phyloP scores from a whole-genome alignment of 164 flowering plant genomes.

The Kalanchoe fedtschenkoi region DNA sequence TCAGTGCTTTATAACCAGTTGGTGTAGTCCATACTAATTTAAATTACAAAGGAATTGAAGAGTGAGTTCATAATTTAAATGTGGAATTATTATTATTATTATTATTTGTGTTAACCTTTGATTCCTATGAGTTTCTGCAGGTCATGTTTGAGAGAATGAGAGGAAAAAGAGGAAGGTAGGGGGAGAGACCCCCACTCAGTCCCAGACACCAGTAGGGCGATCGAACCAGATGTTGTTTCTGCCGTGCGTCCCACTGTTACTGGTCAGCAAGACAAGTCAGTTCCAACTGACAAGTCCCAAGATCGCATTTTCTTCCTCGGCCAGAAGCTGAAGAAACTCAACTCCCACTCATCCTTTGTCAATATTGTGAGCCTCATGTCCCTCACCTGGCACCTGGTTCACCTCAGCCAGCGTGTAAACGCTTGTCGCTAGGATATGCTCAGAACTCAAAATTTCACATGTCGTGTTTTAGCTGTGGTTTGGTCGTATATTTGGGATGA shows the following conservation, averaged over 20 bases:
- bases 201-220: background rate
- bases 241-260: no score
- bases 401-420: background rate
- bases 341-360: background rate
- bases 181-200: slow-evolving; percentile 1
- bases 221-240: background rate
- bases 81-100: no score
- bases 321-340: background rate
- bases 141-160: slow-evolving; percentile 2
- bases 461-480: no score
- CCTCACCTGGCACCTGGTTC: background rate
- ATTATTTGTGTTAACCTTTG: no score
- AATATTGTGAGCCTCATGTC: background rate
- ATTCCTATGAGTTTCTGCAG: background rate
- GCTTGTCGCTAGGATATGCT: background rate
- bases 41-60: no score
- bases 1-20: no score
- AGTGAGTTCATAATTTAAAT: no score
- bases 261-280: background rate
- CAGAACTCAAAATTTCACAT: no score
- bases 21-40: no score
- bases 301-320: background rate
- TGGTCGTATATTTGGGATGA: no score
- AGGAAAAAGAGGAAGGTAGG: slow-evolving; percentile 1
- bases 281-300: background rate